A percentile compares a stretch with the other conserved stretches of the same genome.
Evolutionary conservation across 1,284 basidiomycete genomes (phyloP).

Genomic region (Trametes versicolor): DNA sequence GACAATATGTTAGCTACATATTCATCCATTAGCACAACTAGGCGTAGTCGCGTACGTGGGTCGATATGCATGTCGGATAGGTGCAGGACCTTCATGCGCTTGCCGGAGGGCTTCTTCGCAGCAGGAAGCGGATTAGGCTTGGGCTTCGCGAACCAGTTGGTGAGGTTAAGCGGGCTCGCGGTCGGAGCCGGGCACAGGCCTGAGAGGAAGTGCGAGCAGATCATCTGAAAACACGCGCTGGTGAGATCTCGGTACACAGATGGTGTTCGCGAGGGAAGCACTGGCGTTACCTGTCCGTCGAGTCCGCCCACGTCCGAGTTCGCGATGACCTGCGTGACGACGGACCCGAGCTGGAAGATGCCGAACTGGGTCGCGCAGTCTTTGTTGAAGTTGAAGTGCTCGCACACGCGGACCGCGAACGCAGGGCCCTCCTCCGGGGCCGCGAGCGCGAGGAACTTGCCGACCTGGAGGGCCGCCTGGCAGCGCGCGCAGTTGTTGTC

Average conservation of each 20-base stretch:
- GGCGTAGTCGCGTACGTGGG: constrained; percentile 55
- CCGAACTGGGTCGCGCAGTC: constrained; percentile 62
- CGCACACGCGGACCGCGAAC: constrained; percentile 68
- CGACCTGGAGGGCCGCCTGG: constrained; percentile 66
- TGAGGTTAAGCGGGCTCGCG: constrained; percentile 61
- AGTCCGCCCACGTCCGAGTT: constrained; percentile 73
- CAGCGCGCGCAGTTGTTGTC: constrained; percentile 69
- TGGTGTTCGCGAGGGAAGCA: constrained; percentile 31
- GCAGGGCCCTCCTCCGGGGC: constrained; percentile 69
- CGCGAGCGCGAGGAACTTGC: constrained; percentile 74
- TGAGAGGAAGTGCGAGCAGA: constrained; percentile 64
- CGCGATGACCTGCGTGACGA: constrained; percentile 73
- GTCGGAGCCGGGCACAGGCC: constrained; percentile 60
- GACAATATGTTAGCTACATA: background rate
- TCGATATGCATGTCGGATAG: constrained; percentile 85
- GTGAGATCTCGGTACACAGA: background rate
- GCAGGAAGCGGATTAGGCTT: constrained; percentile 73
- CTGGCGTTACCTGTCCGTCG: constrained; percentile 71
- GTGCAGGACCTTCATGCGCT: constrained; percentile 79
- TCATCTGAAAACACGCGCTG: constrained; percentile 48
- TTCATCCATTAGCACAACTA: background rate
- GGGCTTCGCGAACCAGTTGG: constrained; percentile 69
- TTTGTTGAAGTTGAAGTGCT: constrained; percentile 63
- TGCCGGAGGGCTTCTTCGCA: constrained; percentile 64
- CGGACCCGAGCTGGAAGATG: constrained; percentile 59